A percentile compares a stretch with the other conserved stretches of the same genome.
Conservation (phyloP, 225 moss, liverwort and hornwort genomes). For the Lunularia cruciata region DNA sequence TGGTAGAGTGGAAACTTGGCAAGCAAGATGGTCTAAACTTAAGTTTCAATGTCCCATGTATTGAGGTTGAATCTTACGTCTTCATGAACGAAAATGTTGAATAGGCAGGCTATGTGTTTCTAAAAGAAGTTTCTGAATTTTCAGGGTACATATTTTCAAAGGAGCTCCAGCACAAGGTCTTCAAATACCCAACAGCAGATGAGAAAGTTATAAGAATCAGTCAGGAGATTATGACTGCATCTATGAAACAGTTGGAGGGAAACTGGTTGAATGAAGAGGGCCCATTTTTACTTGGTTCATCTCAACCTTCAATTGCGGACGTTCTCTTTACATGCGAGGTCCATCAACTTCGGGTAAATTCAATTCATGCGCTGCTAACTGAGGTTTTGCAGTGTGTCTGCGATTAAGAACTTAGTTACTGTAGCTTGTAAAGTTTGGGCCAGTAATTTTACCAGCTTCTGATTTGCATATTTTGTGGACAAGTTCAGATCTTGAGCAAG, state of each 20-base stretch:
- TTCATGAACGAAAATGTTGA: no score
- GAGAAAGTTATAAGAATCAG: not conserved
- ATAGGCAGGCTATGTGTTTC: no score
- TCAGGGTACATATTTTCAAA: not conserved
- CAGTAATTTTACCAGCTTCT: no score
- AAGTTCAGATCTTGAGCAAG: slow-evolving; percentile 53
- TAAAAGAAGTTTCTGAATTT: not conserved
- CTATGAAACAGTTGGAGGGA: not conserved
- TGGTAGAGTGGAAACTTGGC: not conserved
- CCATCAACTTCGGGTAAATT: slow-evolving; percentile 58
- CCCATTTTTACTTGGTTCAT: slow-evolving; percentile 55
- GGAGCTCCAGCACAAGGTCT: not conserved
- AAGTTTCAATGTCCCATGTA: no score
- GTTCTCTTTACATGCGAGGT: slow-evolving; percentile 67
- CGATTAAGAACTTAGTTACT: no score
- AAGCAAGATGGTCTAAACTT: no score
- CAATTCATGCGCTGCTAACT: not conserved
- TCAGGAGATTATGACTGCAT: not conserved
- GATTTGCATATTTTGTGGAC: not conserved
- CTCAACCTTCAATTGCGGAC: slow-evolving; percentile 72
- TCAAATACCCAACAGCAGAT: not conserved
- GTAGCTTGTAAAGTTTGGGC: no score
- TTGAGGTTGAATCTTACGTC: no score
- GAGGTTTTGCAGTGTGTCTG: not conserved
- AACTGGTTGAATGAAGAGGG: slow-evolving; percentile 58